Conservation (phyloP, 176 grass and related monocot species). For the Oryza longistaminata region DNA sequence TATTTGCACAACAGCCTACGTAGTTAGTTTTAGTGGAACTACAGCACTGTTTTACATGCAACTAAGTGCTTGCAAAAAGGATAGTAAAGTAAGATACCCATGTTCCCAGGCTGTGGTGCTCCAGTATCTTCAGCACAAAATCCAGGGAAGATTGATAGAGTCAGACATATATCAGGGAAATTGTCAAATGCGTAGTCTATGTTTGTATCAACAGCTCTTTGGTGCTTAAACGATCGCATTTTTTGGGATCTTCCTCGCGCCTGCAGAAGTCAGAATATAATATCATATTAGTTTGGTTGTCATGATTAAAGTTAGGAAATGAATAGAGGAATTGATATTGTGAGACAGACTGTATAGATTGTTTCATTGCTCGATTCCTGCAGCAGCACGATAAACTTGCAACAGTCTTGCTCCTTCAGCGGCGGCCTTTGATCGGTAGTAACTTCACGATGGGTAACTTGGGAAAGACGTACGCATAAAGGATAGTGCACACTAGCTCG, state of each 20-base stretch:
- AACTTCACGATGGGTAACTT: conserved; percentile 87
- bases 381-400: conserved; percentile 66
- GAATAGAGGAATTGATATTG: neutral
- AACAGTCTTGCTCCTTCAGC: conserved; percentile 64
- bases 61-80: neutral
- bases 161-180: conserved; percentile 89
- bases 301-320: neutral
- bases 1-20: neutral
- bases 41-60: neutral
- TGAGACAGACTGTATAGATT: conserved; percentile 21
- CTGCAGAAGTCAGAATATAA: conserved; percentile 34
- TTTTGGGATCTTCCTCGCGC: conserved; percentile 78
- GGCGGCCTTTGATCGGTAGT: conserved; percentile 67
- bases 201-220: conserved; percentile 74
- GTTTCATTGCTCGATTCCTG: conserved; percentile 38
- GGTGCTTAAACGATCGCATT: conserved; percentile 58
- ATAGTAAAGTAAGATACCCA: conserved; percentile 31
- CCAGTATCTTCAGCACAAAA: conserved; percentile 96
- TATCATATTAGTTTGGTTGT: neutral
- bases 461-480: conserved; percentile 78
- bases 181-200: conserved; percentile 59
- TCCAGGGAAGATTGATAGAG: conserved; percentile 87
- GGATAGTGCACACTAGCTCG: conserved; percentile 62
- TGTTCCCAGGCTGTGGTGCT: conserved; percentile 73
- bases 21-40: neutral